These are phyloP conservation scores for Diutina pseudorugosa DNA, from an alignment of 1,139 yeast species.

Conservation along the genomic window DNA sequence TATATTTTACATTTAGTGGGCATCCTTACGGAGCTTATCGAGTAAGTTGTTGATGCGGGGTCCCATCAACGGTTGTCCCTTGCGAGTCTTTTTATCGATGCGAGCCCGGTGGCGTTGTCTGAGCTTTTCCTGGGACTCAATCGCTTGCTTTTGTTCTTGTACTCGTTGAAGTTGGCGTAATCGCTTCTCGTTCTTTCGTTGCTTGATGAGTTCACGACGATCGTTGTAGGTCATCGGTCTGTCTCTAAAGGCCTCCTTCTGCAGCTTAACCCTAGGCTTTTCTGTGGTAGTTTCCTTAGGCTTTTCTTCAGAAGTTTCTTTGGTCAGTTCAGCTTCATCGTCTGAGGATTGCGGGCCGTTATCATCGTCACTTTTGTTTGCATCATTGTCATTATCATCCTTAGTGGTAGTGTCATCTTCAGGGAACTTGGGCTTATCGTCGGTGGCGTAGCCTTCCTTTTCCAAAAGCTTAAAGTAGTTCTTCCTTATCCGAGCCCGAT, in stretches of 20 bases:
- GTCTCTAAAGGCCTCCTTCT: neutral
- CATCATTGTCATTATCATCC: slow-evolving; percentile 5
- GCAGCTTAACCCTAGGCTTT: too few species aligned
- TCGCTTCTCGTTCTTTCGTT: slow-evolving; percentile 28
- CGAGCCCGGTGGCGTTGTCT: slow-evolving; percentile 38
- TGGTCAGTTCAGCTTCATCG: slow-evolving; percentile 5
- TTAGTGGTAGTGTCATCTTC: slow-evolving; percentile 5
- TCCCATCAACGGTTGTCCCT: slow-evolving; percentile 88
- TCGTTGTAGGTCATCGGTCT: slow-evolving; percentile 28
- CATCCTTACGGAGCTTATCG: slow-evolving; percentile 50
- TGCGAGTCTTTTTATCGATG: slow-evolving; percentile 46
- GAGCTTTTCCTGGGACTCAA: slow-evolving; percentile 15
- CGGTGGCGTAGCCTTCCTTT: slow-evolving; percentile 38
- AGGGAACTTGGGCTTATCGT: slow-evolving; percentile 22
- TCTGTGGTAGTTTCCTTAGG: too few species aligned
- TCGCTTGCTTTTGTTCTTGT: slow-evolving; percentile 13
- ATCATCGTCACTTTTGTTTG: slow-evolving; percentile 5
- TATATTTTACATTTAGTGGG: neutral
- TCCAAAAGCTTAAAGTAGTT: slow-evolving; percentile 73
- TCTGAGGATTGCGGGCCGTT: slow-evolving; percentile 5
- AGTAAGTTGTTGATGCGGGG: slow-evolving; percentile 72
- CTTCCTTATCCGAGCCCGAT: slow-evolving; percentile 74
- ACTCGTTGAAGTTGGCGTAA: slow-evolving; percentile 16
- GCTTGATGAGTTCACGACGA: slow-evolving; percentile 32
- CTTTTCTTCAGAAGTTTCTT: too few species aligned